A percentile compares a stretch with the other conserved stretches of the same genome.
phyloP scores from a whole-genome alignment of 345 rosid species.

The Eucalyptus leucophloia region DNA sequence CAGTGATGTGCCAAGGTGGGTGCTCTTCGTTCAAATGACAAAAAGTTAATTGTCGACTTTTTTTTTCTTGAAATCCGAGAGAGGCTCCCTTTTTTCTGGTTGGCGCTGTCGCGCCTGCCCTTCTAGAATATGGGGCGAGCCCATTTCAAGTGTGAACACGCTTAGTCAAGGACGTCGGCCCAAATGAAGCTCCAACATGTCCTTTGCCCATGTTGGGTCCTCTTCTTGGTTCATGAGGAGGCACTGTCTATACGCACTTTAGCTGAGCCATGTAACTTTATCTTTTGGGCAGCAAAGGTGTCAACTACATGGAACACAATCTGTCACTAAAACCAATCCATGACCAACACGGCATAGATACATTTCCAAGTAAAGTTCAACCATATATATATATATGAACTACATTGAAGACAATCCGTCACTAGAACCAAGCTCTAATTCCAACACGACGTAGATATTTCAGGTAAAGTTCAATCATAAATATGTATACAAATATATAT shows the following conservation, averaged over 20 bases:
- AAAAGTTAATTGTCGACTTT: neutral
- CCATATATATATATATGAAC: no score
- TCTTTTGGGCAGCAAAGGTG: neutral
- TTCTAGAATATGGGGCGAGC: neutral
- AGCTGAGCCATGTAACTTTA: neutral
- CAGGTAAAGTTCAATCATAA: no score
- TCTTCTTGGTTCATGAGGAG: neutral
- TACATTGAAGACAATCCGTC: fast-evolving
- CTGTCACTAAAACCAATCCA: neutral
- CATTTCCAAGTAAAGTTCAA: neutral
- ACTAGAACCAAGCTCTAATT: no score
- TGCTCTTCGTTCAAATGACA: neutral
- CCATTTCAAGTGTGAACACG: neutral
- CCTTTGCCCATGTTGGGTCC: neutral
- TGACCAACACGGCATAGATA: neutral
- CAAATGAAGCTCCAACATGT: neutral
- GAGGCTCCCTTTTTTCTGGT: neutral
- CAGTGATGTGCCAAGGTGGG: neutral
- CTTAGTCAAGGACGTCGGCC: neutral
- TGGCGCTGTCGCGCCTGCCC: neutral
- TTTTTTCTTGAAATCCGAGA: neutral
- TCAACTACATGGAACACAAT: neutral
- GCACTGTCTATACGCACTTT: neutral
- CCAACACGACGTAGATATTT: fast-evolving
- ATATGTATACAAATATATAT: no score